phyloP scores from a whole-genome alignment of 257 asterid genomes.

The Penstemon newberryi region DNA sequence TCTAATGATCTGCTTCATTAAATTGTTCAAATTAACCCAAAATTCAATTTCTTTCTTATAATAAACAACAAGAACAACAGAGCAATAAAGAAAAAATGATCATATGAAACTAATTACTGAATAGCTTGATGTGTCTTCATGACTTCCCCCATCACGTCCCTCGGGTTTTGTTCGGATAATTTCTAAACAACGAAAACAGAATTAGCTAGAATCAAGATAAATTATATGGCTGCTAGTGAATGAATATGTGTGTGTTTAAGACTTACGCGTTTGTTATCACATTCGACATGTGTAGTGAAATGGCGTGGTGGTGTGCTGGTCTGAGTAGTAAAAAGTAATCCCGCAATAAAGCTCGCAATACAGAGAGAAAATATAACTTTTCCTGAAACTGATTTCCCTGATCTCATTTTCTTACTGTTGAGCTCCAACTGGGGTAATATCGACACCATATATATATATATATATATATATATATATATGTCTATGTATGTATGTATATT shows the following conservation, averaged over 20 bases:
- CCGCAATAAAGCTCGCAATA: slow-evolving; percentile 60
- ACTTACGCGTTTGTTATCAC: slow-evolving; percentile 58
- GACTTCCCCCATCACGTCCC: slow-evolving; percentile 53
- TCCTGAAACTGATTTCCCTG: slow-evolving; percentile 43
- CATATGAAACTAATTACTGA: slow-evolving; percentile 31
- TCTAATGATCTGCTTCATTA: slow-evolving; percentile 48
- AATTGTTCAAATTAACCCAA: background rate
- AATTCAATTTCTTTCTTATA: background rate
- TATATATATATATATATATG: background rate
- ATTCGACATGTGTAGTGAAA: slow-evolving; percentile 26
- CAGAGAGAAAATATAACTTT: slow-evolving; percentile 53
- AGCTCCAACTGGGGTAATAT: slow-evolving; percentile 27
- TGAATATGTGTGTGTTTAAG: background rate
- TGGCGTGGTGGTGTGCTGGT: slow-evolving; percentile 28
- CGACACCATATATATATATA: slow-evolving; percentile 21
- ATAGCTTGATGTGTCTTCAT: slow-evolving; percentile 61
- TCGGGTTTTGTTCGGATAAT: slow-evolving; percentile 38
- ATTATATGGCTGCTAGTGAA: background rate
- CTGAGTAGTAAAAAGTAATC: slow-evolving; percentile 50
- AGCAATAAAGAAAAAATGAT: background rate
- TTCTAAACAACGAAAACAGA: slow-evolving; percentile 33
- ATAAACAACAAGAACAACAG: background rate
- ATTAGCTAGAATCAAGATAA: background rate
- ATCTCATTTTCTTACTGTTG: slow-evolving; percentile 44
- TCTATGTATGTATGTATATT: too few relatives aligned